A percentile compares a stretch with the other conserved stretches of the same genome.
These are phyloP conservation scores for Phialophora chinensis DNA, from an alignment of 2,329 filamentous ascomycete species.

Conservation along the genomic window DNA sequence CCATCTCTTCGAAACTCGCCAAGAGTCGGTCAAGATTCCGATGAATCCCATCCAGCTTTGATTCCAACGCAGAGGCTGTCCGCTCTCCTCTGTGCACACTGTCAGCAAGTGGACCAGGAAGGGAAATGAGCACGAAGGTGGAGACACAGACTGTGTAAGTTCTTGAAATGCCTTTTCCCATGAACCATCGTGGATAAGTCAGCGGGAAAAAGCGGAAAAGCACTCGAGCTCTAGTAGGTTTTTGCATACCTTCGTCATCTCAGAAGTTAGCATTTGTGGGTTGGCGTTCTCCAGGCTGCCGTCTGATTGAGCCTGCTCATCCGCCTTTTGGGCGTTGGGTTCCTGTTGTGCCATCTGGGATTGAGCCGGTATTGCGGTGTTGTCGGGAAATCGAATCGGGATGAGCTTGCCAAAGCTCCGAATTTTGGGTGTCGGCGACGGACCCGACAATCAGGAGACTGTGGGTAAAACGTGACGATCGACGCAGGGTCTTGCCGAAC, in stretches of 20 bases:
- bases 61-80: slow-evolving; percentile 61
- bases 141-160: slow-evolving; percentile 40
- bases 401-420: background rate
- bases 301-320: slow-evolving; percentile 23
- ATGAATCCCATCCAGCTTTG: slow-evolving; percentile 60
- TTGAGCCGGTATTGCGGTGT: background rate
- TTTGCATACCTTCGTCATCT: slow-evolving; percentile 38
- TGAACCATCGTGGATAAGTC: slow-evolving; percentile 12
- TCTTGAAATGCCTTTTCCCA: slow-evolving; percentile 44
- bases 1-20: slow-evolving; percentile 49
- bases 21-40: slow-evolving; percentile 61
- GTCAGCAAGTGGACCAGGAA: slow-evolving; percentile 21
- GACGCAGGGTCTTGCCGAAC: slow-evolving; percentile 6
- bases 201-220: slow-evolving; percentile 11
- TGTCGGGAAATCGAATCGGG: background rate
- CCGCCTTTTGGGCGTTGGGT: slow-evolving; percentile 16
- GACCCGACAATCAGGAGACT: background rate
- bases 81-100: slow-evolving; percentile 56
- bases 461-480: background rate
- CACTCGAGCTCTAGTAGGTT: background rate
- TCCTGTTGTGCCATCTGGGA: slow-evolving; percentile 30
- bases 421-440: background rate
- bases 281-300: slow-evolving; percentile 20
- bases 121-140: background rate
- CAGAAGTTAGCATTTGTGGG: slow-evolving; percentile 33